Conservation (phyloP, 2,329 filamentous ascomycete genomes). For the Colletotrichum sp. region DNA sequence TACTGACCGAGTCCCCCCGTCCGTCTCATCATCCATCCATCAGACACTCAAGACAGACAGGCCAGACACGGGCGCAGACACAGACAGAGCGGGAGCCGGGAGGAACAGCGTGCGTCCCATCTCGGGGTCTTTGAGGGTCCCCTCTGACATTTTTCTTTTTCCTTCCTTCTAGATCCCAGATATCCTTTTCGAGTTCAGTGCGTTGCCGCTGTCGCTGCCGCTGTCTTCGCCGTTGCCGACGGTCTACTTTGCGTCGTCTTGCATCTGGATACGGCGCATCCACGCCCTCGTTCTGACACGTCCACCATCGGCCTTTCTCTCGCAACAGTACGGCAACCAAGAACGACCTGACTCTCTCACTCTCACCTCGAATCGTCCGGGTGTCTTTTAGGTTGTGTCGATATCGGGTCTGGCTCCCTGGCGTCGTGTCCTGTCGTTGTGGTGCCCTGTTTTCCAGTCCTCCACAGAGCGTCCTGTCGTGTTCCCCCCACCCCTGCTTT, state of each 20-base stretch:
- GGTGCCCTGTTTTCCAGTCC: neutral
- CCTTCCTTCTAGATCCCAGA: neutral
- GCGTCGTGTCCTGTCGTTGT: neutral
- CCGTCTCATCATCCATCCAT: slow-evolving; percentile 16
- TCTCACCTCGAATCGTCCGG: neutral
- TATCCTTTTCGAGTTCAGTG: neutral
- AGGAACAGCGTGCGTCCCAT: slow-evolving; percentile 17
- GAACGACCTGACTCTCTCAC: slow-evolving; percentile 2
- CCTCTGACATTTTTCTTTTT: neutral
- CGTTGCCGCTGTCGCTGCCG: neutral
- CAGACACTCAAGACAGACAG: slow-evolving; percentile 2
- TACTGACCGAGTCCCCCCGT: slow-evolving; percentile 3
- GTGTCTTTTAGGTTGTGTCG: slow-evolving; percentile 9
- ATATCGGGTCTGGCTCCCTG: slow-evolving; percentile 2
- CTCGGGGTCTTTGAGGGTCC: neutral
- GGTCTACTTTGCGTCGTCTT: neutral
- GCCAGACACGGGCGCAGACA: neutral
- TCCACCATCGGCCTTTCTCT: neutral
- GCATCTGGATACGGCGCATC: neutral
- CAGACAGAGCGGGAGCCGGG: neutral
- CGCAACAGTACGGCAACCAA: neutral
- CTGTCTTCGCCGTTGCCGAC: neutral
- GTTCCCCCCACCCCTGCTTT: neutral
- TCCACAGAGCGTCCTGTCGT: neutral
- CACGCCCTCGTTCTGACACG: neutral